These are phyloP conservation scores for Ophiostoma angusticollis DNA, from an alignment of 2,329 filamentous ascomycete species.

Conservation along the genomic window DNA sequence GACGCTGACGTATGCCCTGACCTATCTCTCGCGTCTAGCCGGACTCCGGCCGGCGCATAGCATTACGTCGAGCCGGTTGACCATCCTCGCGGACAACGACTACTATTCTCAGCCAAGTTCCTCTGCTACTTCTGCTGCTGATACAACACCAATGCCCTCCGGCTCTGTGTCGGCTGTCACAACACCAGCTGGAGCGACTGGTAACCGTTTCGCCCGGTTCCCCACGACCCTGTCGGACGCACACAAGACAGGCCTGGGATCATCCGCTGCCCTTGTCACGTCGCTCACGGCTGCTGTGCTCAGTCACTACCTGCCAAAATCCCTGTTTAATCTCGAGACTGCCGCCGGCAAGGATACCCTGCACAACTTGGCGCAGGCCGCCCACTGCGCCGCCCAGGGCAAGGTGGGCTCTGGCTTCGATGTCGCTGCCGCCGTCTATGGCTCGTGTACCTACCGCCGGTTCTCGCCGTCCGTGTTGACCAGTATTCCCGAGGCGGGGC, in stretches of 20 bases:
- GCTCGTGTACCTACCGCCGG: constrained; percentile 80
- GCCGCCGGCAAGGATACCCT: constrained; percentile 46
- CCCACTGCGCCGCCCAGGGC: constrained; percentile 90
- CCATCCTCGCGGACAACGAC: constrained; percentile 86
- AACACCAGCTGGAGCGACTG: constrained; percentile 21
- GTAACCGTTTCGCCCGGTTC: constrained; percentile 60
- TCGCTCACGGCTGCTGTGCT: constrained; percentile 68
- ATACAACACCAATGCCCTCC: constrained; percentile 22
- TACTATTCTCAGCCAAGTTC: constrained; percentile 69
- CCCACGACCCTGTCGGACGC: constrained; percentile 61
- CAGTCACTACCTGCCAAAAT: constrained; percentile 53
- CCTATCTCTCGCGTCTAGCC: constrained; percentile 51
- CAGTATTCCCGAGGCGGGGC: constrained; percentile 51
- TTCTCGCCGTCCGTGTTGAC: constrained; percentile 72
- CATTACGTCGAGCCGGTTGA: constrained; percentile 60
- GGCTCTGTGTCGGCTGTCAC: constrained; percentile 15
- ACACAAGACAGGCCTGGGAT: constrained; percentile 92
- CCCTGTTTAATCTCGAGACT: constrained; percentile 43
- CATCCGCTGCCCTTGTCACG: constrained; percentile 87
- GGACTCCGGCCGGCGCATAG: constrained; percentile 27
- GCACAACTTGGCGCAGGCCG: constrained; percentile 87
- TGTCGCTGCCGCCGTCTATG: constrained; percentile 83
- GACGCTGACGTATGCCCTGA: constrained; percentile 74
- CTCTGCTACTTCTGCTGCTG: constrained; percentile 11
- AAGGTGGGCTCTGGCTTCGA: constrained; percentile 96